Percentiles rank a stretch among this genome's conserved stretches.
phyloP scores from a whole-genome alignment of 176 grass and related monocot genomes.

The Aegilops speltoides region DNA sequence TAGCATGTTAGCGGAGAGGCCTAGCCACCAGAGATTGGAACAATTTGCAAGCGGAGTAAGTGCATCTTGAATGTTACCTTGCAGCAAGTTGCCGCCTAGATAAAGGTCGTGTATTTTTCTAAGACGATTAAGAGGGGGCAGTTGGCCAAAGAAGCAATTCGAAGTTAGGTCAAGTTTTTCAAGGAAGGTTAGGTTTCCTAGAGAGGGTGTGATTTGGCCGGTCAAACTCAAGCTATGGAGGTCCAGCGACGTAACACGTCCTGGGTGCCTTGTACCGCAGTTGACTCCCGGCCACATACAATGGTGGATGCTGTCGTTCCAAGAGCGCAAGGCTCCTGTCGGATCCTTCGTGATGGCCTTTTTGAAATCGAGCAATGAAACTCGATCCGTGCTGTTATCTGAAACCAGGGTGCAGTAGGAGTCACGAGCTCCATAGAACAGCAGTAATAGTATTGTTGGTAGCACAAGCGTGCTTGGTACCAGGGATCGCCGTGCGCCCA shows the following conservation, averaged over 20 bases:
- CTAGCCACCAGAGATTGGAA: not conserved
- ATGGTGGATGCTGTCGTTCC: not conserved
- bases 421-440: not conserved
- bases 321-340: not conserved
- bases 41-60: not conserved
- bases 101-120: fast-evolving
- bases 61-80: not conserved
- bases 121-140: not conserved
- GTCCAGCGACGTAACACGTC: not conserved
- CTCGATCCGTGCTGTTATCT: not conserved
- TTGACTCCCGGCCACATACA: not conserved
- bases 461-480: not conserved
- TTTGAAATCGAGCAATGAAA: not conserved
- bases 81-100: fast-evolving
- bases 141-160: not conserved
- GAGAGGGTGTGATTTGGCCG: not conserved
- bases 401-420: not conserved
- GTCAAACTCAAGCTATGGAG: fast-evolving
- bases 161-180: fast-evolving
- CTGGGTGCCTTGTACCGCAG: not conserved
- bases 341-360: not conserved
- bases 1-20: not conserved
- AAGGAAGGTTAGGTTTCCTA: not conserved
- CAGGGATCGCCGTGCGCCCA: not conserved
- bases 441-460: not conserved